Evolutionary conservation across 2,329 filamentous ascomycete species (phyloP).

Genomic region (Parastagonospora nodorum): DNA sequence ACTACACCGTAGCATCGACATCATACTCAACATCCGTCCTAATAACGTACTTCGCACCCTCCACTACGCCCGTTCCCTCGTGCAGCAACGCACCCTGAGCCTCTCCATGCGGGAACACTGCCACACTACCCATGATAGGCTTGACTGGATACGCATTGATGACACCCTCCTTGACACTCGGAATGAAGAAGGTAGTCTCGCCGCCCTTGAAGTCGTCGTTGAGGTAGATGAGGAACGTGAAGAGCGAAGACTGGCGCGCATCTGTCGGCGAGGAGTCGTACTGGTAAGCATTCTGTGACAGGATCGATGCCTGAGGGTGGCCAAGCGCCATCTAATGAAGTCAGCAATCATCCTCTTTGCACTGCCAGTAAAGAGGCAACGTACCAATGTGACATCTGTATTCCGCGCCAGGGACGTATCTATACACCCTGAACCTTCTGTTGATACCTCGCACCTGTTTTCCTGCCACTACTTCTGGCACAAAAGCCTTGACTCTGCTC

Average conservation of each 20-base stretch:
- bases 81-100: constrained; percentile 68
- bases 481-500: constrained; percentile 63
- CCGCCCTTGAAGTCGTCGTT: constrained; percentile 75
- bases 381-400: constrained; percentile 68
- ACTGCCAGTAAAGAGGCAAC: not conserved
- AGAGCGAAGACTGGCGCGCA: constrained; percentile 68
- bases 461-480: constrained; percentile 62
- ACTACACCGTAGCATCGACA: constrained; percentile 44
- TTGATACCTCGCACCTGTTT: constrained; percentile 67
- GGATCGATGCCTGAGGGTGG: constrained; percentile 69
- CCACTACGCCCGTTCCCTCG: constrained; percentile 72
- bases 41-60: constrained; percentile 71
- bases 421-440: constrained; percentile 71
- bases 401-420: constrained; percentile 74
- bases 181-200: constrained; percentile 73
- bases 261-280: constrained; percentile 68
- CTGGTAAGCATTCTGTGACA: constrained; percentile 62
- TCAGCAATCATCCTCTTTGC: constrained; percentile 1
- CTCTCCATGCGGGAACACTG: constrained; percentile 73
- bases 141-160: constrained; percentile 72
- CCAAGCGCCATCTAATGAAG: constrained; percentile 65
- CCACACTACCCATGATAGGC: constrained; percentile 70
- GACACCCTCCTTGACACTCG: constrained; percentile 65
- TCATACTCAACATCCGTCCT: constrained; percentile 74
- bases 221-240: constrained; percentile 71